phyloP scores from a whole-genome alignment of 1,139 yeast species.

The Lodderomyces elongisporus region DNA sequence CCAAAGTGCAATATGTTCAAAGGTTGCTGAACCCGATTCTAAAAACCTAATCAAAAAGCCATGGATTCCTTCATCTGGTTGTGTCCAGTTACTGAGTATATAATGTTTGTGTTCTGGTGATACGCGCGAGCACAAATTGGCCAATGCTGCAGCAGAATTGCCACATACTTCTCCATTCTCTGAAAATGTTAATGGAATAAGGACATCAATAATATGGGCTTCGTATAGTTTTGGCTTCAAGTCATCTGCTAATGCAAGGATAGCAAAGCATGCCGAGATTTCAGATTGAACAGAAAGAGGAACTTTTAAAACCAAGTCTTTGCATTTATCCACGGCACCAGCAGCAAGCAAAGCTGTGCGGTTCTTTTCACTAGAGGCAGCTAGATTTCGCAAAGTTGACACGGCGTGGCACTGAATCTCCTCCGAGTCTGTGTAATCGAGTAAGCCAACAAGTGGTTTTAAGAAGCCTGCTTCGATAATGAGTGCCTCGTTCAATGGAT shows the following conservation, averaged over 20 bases:
- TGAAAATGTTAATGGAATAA: constrained; percentile 86
- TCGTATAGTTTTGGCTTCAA: constrained; percentile 81
- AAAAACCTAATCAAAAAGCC: constrained; percentile 80
- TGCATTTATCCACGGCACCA: constrained; percentile 92
- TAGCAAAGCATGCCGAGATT: constrained; percentile 96
- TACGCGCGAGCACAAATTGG: constrained; percentile 88
- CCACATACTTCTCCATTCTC: constrained; percentile 95
- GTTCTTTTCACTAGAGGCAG: constrained; percentile 92
- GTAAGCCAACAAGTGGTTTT: constrained; percentile 78
- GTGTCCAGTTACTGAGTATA: constrained; percentile 73
- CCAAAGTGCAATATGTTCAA: constrained; percentile 98
- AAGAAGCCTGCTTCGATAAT: constrained; percentile 95
- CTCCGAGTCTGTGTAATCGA: constrained; percentile 83
- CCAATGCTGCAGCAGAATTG: constrained; percentile 96
- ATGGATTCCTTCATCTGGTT: constrained; percentile 79
- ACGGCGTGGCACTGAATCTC: constrained; percentile 98
- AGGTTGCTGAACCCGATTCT: constrained; percentile 85
- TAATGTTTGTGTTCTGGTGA: constrained; percentile 65
- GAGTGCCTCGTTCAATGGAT: constrained; percentile 90
- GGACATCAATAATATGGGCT: constrained; percentile 79
- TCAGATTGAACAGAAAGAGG: constrained; percentile 92
- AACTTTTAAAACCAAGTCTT: constrained; percentile 76
- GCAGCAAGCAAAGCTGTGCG: constrained; percentile 89
- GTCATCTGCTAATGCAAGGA: constrained; percentile 92
- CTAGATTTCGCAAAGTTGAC: constrained; percentile 89